Conservation (phyloP, 1,139 yeast species). For the Candida frijolesensis region DNA sequence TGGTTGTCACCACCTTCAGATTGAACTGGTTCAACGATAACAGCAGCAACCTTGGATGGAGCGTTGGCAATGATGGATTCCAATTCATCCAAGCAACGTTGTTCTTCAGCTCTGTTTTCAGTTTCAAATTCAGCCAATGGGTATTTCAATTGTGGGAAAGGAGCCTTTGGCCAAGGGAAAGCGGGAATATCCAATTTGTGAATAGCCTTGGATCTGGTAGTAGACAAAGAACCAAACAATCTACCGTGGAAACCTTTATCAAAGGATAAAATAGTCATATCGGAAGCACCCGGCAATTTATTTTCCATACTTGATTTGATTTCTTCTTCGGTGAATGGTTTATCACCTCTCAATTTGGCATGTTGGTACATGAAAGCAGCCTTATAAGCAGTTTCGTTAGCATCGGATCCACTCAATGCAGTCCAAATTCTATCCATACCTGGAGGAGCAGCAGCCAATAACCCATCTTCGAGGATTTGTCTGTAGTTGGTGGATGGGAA, state of each 20-base stretch:
- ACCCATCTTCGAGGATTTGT: conserved; percentile 53
- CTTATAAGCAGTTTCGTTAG: conserved; percentile 75
- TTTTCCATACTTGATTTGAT: conserved; percentile 65
- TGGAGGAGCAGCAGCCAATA: conserved; percentile 69
- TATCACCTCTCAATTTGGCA: conserved; percentile 55
- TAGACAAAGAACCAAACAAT: conserved; percentile 70
- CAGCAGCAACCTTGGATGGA: conserved; percentile 60
- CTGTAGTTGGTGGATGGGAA: conserved; percentile 64
- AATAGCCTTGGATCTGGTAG: conserved; percentile 73
- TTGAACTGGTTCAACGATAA: conserved; percentile 73
- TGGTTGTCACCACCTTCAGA: conserved; percentile 80
- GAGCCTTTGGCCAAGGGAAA: conserved; percentile 77
- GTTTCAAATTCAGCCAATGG: conserved; percentile 57
- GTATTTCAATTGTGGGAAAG: conserved; percentile 66
- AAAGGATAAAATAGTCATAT: conserved; percentile 67
- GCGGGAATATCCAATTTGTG: conserved; percentile 79
- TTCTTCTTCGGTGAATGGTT: conserved; percentile 59
- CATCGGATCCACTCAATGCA: conserved; percentile 73
- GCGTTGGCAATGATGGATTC: conserved; percentile 52
- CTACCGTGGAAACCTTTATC: conserved; percentile 78
- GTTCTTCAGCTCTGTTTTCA: conserved; percentile 62
- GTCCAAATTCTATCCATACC: conserved; percentile 70
- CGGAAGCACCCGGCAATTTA: conserved; percentile 67
- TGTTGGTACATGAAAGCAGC: conserved; percentile 80
- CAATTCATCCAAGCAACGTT: conserved; percentile 56